These are phyloP conservation scores for Apiotrichum gamsii DNA, from an alignment of 1,284 basidiomycete genomes.

Conservation along the genomic window DNA sequence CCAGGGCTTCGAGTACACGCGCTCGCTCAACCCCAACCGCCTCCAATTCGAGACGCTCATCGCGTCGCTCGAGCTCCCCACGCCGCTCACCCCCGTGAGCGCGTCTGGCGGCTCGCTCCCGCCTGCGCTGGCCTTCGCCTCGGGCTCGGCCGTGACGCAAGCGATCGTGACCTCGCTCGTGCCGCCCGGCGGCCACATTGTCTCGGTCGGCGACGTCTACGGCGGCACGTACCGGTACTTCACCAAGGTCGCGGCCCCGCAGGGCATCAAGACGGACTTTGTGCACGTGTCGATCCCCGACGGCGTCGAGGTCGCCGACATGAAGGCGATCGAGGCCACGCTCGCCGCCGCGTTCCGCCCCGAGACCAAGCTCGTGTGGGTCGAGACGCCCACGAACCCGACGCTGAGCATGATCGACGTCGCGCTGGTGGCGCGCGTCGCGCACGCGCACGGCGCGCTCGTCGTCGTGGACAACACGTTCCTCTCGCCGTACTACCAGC, in stretches of 20 bases:
- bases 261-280: slow-evolving; percentile 72
- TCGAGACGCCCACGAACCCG: slow-evolving; percentile 93
- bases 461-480: slow-evolving; percentile 76
- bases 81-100: slow-evolving; percentile 10
- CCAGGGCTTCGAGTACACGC: slow-evolving; percentile 82
- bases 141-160: slow-evolving; percentile 79
- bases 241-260: slow-evolving; percentile 61
- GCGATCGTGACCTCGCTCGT: slow-evolving; percentile 54
- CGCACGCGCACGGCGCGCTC: slow-evolving; percentile 13
- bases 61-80: slow-evolving; percentile 59
- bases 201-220: slow-evolving; percentile 87
- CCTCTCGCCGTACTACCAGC: slow-evolving; percentile 84
- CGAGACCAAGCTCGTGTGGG: slow-evolving; percentile 73
- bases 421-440: slow-evolving; percentile 11
- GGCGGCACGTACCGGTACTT: slow-evolving; percentile 88
- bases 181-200: slow-evolving; percentile 60
- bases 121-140: slow-evolving; percentile 67
- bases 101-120: slow-evolving; percentile 11
- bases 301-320: slow-evolving; percentile 8
- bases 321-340: slow-evolving; percentile 3
- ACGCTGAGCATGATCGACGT: slow-evolving; percentile 59
- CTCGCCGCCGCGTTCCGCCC: slow-evolving; percentile 6
- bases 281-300: slow-evolving; percentile 57
- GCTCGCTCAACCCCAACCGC: slow-evolving; percentile 84
- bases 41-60: slow-evolving; percentile 65